Conservation (phyloP, 2,329 filamentous ascomycete species). For the Colletotrichum limetticola region DNA sequence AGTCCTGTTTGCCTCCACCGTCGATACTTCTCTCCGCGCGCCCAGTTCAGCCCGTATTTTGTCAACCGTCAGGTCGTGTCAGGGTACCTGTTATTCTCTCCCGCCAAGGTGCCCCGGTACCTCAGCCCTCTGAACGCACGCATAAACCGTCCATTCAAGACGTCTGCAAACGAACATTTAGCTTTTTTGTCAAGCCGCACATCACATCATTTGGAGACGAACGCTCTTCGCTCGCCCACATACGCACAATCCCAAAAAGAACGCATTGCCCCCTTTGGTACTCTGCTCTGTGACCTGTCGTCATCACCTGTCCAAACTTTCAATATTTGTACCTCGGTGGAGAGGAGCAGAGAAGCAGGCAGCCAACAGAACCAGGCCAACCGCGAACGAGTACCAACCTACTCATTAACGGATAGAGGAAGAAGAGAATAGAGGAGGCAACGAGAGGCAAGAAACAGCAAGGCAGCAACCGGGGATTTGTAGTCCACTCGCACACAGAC, state of each 20-base stretch:
- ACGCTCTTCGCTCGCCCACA: constrained; percentile 20
- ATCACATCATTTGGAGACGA: constrained; percentile 32
- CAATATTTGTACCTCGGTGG: not conserved
- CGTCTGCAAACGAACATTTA: constrained; percentile 30
- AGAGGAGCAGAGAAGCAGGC: not conserved
- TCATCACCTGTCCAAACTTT: not conserved
- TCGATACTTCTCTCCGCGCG: not conserved
- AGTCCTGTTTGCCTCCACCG: not conserved
- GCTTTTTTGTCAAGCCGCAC: constrained; percentile 27
- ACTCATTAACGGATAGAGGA: too few relatives aligned
- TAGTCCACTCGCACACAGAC: not conserved
- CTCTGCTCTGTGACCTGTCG: not conserved
- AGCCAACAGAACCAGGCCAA: not conserved
- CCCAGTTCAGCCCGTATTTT: not conserved
- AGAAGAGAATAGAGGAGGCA: too few relatives aligned
- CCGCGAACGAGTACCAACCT: too few relatives aligned
- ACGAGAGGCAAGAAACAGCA: not conserved
- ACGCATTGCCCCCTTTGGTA: not conserved
- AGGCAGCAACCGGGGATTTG: not conserved
- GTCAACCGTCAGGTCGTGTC: not conserved
- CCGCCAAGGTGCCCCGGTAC: not conserved
- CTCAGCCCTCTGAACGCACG: constrained; percentile 17
- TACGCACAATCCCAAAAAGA: constrained; percentile 15
- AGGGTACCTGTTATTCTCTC: not conserved
- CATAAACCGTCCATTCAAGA: constrained; percentile 28